Conservation (phyloP, 345 rosid genomes). For the Garcia nutans region DNA sequence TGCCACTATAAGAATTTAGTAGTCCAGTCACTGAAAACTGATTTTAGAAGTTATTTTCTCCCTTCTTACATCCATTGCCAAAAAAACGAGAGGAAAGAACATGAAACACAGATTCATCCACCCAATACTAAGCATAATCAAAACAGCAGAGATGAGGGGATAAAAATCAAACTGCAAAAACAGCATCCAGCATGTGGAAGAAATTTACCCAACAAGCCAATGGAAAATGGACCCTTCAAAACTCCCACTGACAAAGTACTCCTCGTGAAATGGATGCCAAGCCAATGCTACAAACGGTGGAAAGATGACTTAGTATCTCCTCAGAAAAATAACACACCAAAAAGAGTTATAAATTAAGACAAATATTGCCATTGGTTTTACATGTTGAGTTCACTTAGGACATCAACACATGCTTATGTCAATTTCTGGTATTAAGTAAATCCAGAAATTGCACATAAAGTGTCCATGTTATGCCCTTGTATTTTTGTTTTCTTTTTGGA, state of each 20-base stretch:
- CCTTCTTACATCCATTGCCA: neutral
- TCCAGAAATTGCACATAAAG: neutral
- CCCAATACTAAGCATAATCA: neutral
- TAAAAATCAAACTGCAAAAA: neutral
- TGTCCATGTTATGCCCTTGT: neutral
- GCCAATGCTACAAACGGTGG: conserved; percentile 64
- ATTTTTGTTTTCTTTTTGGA: neutral
- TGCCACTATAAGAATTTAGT: neutral
- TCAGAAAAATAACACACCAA: neutral
- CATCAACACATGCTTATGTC: neutral
- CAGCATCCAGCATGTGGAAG: conserved; percentile 2
- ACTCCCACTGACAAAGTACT: conserved; percentile 97
- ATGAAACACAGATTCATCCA: too few relatives aligned
- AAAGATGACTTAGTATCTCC: conserved; percentile 12
- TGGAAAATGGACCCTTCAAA: conserved; percentile 89
- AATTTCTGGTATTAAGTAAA: neutral
- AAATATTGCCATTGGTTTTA: neutral
- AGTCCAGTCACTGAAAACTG: neutral
- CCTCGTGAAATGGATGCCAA: conserved; percentile 99
- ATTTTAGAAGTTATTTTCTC: neutral
- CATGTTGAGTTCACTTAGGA: neutral
- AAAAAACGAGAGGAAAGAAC: neutral
- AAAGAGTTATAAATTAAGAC: neutral
- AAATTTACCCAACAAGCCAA: conserved; percentile 87
- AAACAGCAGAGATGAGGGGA: conserved; percentile 6